phyloP scores from a whole-genome alignment of 352 stramenopile genomes.

The Phytophthora sp. region DNA sequence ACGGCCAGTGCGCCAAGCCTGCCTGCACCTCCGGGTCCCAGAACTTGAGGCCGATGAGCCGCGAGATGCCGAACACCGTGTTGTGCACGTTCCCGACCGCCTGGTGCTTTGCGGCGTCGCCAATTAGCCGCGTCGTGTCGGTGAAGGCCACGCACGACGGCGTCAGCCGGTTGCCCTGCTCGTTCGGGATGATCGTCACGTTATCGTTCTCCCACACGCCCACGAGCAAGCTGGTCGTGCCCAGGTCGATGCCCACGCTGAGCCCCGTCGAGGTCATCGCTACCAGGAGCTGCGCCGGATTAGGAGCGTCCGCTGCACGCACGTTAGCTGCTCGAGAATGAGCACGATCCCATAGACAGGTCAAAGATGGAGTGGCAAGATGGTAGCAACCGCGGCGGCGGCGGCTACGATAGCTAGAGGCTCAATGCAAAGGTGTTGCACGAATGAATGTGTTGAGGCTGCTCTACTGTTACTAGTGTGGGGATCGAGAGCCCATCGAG shows the following conservation, averaged over 20 bases:
- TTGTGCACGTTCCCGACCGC: neutral
- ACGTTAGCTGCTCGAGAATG: too few relatives aligned
- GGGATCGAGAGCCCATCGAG: constrained; percentile 3
- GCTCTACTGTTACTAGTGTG: too few relatives aligned
- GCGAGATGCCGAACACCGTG: neutral
- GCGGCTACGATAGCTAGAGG: too few relatives aligned
- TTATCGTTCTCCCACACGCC: constrained; percentile 2
- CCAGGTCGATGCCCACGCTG: constrained; percentile 4
- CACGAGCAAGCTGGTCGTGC: constrained; percentile 1
- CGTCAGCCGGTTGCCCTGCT: neutral
- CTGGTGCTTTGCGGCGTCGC: neutral
- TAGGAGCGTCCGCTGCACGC: too few relatives aligned
- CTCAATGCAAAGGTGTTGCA: too few relatives aligned
- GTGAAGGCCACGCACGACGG: neutral
- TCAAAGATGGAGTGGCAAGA: too few relatives aligned
- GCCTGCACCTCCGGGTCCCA: constrained; percentile 1
- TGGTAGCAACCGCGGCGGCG: too few relatives aligned
- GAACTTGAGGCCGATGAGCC: neutral
- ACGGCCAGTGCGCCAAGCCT: neutral
- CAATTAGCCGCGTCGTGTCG: neutral
- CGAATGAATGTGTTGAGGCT: too few relatives aligned
- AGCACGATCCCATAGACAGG: too few relatives aligned
- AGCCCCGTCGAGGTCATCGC: neutral
- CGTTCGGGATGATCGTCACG: neutral
- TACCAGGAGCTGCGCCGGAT: too few relatives aligned